A percentile compares a stretch with the other conserved stretches of the same genome.
Conservation (phyloP, 169 alveolate genomes). For the Ophryocystis elektroscirrha region DNA sequence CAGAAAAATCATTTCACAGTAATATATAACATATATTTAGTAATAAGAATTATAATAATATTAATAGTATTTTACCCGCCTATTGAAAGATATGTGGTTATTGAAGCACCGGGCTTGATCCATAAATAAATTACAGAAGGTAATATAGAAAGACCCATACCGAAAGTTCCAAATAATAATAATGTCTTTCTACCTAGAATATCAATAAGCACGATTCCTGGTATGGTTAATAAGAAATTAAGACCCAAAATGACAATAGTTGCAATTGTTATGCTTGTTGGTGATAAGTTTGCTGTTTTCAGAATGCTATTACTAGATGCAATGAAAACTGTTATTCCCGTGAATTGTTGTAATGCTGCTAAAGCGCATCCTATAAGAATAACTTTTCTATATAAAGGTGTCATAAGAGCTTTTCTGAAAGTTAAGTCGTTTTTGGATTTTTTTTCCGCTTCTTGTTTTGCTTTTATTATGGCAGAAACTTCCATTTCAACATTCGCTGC, state of each 20-base stretch:
- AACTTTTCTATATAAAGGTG: constrained; percentile 28
- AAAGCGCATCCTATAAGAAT: constrained; percentile 35
- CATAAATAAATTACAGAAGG: constrained; percentile 40
- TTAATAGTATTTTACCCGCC: no score
- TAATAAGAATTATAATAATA: no score
- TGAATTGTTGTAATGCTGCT: constrained; percentile 43
- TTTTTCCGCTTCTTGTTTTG: no score
- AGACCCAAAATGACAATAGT: constrained; percentile 24
- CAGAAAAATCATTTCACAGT: no score
- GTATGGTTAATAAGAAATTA: constrained; percentile 32
- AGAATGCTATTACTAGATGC: constrained; percentile 45
- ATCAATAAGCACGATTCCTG: constrained; percentile 35
- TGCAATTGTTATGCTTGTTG: constrained; percentile 15
- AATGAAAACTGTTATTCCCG: constrained; percentile 48
- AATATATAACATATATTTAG: no score
- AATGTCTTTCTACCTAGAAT: constrained; percentile 43
- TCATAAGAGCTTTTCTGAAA: constrained; percentile 6
- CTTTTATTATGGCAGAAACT: no score
- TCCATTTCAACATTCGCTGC: no score
- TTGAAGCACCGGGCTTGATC: background rate
- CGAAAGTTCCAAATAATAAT: constrained; percentile 31
- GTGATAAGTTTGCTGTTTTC: constrained; percentile 17
- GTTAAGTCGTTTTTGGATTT: constrained; percentile 3
- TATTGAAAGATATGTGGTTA: constrained; percentile 11
- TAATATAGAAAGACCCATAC: constrained; percentile 12